A percentile compares a stretch with the other conserved stretches of the same genome.
phyloP scores from a whole-genome alignment of 768 basidiomycete genomes.

The Trametes gibbosa region DNA sequence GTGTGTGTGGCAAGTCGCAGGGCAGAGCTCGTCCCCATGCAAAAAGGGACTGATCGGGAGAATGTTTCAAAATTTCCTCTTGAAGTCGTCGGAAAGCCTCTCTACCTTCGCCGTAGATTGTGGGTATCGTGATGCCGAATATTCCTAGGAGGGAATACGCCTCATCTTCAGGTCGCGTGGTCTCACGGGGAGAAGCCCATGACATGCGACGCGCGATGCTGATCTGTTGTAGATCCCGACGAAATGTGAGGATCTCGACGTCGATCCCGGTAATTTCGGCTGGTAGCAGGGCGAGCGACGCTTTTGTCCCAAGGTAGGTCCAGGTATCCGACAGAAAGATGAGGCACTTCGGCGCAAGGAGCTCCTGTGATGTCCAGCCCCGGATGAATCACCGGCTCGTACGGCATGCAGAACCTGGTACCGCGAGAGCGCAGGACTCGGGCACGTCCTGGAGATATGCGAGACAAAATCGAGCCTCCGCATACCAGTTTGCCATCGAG shows the following conservation, averaged over 20 bases:
- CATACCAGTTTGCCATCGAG: background rate
- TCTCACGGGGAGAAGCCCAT: background rate
- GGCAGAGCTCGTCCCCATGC: background rate
- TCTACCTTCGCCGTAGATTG: background rate
- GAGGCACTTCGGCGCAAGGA: constrained; percentile 1
- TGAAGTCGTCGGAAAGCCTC: background rate
- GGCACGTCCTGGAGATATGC: constrained; percentile 1
- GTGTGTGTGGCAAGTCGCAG: background rate
- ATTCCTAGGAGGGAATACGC: background rate
- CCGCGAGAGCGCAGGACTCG: background rate
- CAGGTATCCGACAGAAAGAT: constrained; percentile 2
- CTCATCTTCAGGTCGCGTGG: background rate
- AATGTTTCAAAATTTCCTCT: background rate
- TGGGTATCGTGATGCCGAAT: background rate
- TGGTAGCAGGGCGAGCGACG: background rate
- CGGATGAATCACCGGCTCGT: background rate
- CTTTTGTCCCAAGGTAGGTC: background rate
- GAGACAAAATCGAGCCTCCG: background rate
- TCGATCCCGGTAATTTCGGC: background rate
- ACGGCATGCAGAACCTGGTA: background rate
- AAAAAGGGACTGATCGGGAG: background rate
- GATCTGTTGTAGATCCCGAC: background rate
- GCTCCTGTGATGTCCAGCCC: background rate
- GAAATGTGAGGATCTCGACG: background rate
- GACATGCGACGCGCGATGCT: background rate